A percentile compares a stretch with the other conserved stretches of the same genome.
Evolutionary conservation across 2,329 filamentous ascomycete species (phyloP).

Genomic region (Leptoxyphium fumago): DNA sequence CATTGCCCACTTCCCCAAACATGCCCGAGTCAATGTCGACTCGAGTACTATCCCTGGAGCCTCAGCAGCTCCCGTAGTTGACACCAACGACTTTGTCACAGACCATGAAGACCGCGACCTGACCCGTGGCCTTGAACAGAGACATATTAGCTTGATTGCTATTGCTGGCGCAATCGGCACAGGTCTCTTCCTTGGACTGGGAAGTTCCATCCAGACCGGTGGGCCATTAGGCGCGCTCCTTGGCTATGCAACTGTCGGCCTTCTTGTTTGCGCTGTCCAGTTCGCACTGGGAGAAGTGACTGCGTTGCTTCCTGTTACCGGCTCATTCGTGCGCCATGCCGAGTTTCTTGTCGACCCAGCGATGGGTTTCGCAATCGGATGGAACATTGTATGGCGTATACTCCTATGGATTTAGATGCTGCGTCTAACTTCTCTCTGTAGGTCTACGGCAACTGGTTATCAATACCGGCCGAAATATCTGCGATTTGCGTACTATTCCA

Average conservation of each 20-base stretch:
- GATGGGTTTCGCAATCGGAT: conserved; percentile 65
- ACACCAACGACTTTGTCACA: conserved; percentile 13
- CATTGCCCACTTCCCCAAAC: no score
- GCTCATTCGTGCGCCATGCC: conserved; percentile 41
- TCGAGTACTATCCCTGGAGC: background rate
- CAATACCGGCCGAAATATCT: conserved; percentile 19
- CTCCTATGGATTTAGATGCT: conserved; percentile 58
- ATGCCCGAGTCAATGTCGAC: no score
- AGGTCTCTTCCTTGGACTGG: conserved; percentile 46
- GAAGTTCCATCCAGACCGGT: conserved; percentile 35
- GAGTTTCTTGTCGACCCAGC: conserved; percentile 66
- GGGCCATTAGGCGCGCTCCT: conserved; percentile 39
- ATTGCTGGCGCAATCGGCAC: conserved; percentile 61
- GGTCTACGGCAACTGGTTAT: conserved; percentile 16
- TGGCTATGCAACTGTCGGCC: conserved; percentile 36
- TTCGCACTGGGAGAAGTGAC: conserved; percentile 38
- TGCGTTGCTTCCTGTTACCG: conserved; percentile 36
- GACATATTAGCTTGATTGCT: conserved; percentile 48
- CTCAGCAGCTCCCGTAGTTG: background rate
- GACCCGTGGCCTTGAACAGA: conserved; percentile 36
- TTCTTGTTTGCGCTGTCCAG: conserved; percentile 36
- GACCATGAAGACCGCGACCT: conserved; percentile 20
- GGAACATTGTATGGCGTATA: conserved; percentile 65
- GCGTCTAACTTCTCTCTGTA: background rate
- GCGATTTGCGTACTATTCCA: conserved; percentile 38